A percentile compares a stretch with the other conserved stretches of the same genome.
Evolutionary conservation across 768 basidiomycete genomes (phyloP).

Genomic region (Mycena rosella): DNA sequence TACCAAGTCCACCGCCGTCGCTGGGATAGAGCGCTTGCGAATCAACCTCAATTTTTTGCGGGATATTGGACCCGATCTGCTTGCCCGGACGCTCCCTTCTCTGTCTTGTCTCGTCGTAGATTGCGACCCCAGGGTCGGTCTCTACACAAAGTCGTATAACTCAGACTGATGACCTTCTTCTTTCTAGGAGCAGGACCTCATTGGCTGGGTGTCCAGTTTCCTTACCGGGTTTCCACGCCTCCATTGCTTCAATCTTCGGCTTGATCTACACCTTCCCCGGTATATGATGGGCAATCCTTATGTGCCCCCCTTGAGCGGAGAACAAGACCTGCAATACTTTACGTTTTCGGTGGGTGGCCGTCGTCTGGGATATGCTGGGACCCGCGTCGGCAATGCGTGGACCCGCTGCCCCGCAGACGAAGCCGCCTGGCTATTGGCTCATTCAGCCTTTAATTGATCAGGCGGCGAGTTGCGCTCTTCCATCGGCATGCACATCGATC

Average conservation of each 20-base stretch:
- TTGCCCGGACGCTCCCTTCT: slow-evolving; percentile 5
- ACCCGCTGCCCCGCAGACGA: neutral
- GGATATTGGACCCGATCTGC: slow-evolving; percentile 6
- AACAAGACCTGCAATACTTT: slow-evolving; percentile 12
- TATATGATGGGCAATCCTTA: neutral
- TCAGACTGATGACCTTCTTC: neutral
- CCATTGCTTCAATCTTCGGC: slow-evolving; percentile 8
- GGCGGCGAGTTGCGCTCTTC: neutral
- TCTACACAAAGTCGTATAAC: too few species aligned
- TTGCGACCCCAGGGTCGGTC: neutral
- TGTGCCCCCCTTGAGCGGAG: neutral
- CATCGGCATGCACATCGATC: neutral
- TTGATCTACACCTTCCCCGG: neutral
- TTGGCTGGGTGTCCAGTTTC: neutral
- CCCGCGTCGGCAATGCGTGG: slow-evolving; percentile 2
- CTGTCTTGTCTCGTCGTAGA: slow-evolving; percentile 5
- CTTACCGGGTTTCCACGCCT: neutral
- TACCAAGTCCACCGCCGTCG: neutral
- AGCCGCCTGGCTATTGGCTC: slow-evolving; percentile 6
- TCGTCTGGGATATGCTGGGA: neutral
- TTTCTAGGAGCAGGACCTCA: neutral
- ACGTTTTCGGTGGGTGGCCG: neutral
- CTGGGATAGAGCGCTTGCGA: neutral
- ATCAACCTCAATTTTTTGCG: neutral
- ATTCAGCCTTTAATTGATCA: slow-evolving; percentile 1